Base-by-base conservation (phyloP, 441 rosid species). In the Jatropha podagrica region DNA sequence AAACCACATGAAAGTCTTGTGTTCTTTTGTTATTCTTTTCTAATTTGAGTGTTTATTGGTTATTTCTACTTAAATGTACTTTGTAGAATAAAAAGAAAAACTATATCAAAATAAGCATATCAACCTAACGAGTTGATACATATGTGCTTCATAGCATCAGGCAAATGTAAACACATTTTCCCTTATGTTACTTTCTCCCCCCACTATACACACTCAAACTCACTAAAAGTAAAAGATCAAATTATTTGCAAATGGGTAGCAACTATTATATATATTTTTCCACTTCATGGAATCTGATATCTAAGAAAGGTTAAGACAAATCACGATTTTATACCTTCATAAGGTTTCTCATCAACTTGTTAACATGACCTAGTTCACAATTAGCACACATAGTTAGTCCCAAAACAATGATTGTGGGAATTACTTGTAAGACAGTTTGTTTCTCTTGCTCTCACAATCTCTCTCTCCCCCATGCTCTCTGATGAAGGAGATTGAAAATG, bases 261-360 rank as follows among this genome's bases (percentile, higher is more conserved):
- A 2, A 27, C 2, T 46, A 5, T 44, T n/a, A 42, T 42, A 42
- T 42, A 42, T 42, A 41, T 58, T 37, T 58, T 14, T 18, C 13
- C 51, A 18, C 26, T 13, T 40, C 2, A 13, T 40, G 26, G 6
- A 14, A 59, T 23, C 12, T 20, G 26, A 59, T 58, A 59, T 58
- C 51, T 8, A 23, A 5, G 11, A 14, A 32, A 51, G 27, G 38
- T 49, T 51, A 27, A 14, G 61, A 72, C 27, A 8, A 17, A 15
- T 61, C 38, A 73, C 27, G 17, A n/a, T 17, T 48, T 32, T 46
- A 73, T 49, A 72, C 58, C 42, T 62, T 48, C n/a, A 37, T 44
- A 73, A 62, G 60, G 17, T 48, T 73, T 52, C 46, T n/a, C 69
- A 63, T 32, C 69, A 73, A 27, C 67, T 38, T 71, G 40, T 58